These are phyloP conservation scores for Sparassis latifolia DNA, from an alignment of 1,284 basidiomycete genomes.

Conservation along the genomic window DNA sequence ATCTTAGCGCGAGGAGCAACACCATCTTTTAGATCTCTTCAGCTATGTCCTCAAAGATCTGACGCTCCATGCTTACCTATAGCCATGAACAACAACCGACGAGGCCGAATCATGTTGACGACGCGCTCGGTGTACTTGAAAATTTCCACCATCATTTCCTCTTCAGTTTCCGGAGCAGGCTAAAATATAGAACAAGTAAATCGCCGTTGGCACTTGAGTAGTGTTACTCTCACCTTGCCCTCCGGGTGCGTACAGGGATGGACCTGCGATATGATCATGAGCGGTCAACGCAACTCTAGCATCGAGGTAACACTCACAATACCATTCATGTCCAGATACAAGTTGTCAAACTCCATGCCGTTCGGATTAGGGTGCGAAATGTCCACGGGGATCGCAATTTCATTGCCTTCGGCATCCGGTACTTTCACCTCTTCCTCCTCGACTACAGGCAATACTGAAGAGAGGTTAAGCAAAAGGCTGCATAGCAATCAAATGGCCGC, in stretches of 20 bases:
- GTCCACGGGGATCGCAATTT: conserved; percentile 75
- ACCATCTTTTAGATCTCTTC: conserved; percentile 55
- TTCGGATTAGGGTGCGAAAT: conserved; percentile 91
- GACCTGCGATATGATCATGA: conserved; percentile 46
- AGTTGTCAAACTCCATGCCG: conserved; percentile 90
- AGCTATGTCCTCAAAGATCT: conserved; percentile 1
- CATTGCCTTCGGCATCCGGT: conserved; percentile 60
- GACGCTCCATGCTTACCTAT: conserved; percentile 57
- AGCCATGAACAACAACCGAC: conserved; percentile 96
- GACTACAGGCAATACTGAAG: conserved; percentile 64
- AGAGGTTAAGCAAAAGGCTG: conserved; percentile 1
- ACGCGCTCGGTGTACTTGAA: conserved; percentile 97
- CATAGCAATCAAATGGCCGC: conserved; percentile 19
- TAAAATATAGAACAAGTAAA: conserved; percentile 22
- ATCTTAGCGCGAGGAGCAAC: conserved; percentile 98
- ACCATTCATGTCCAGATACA: conserved; percentile 94
- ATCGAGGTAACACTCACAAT: conserved; percentile 46
- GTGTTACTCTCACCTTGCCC: conserved; percentile 58
- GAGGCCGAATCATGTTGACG: conserved; percentile 94
- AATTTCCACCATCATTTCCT: conserved; percentile 99
- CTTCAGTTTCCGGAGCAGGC: conserved; percentile 95
- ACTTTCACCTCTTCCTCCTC: conserved; percentile 79
- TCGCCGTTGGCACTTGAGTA: no score
- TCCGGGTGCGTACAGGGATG: conserved; percentile 99
- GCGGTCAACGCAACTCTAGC: conserved; percentile 3